Evolutionary conservation across 306 rosid species (phyloP), one percentile per base, ranked within the genome.

Genomic region (Cucumis cinereus): DNA sequence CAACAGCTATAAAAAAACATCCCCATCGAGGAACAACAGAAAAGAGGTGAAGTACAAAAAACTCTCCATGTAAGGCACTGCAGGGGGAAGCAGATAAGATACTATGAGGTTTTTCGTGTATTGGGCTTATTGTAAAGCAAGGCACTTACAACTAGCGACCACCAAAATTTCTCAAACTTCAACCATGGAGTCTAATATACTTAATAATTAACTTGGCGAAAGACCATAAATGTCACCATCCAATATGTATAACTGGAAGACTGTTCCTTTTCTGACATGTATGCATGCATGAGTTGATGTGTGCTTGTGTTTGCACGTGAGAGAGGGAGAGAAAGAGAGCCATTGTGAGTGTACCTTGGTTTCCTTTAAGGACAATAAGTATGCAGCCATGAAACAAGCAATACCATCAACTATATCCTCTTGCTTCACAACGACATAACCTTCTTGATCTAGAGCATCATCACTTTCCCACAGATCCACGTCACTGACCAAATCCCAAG

Each of bases 311-410:
- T 23, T 22, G 76, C 15, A 41, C 1, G 23, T 1, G 49, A 12
- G 76, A 30, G 16, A 30, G 74, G 2, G 59, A 60, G 79, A 24
- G 79, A 30, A 30, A 76, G 79, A 77, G 80, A 49, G 74, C 68
- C 67, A 64, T 49, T 19, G 11, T 53, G 58, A 77, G 54, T 58
- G 78, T 83, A 90, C 97, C 90, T 94, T 91, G 78, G 98, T 91
- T 85, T 91, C 88, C 86, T 94, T 87, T 57, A 94, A 90, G 78
- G 97, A 90, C 79, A 88, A 77, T 79, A 94, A 83, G 82, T 94
- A 94, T 8, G 96, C 93, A 60, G 98, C 96, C 97, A 94, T 94
- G 86, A 90, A 94, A 88, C 97, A 91, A 10, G 98, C 94, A 73
- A 91, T 86, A 52, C 98, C 98, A 74, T 94, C 98, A 59, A 91